Percentiles rank a stretch among this genome's conserved stretches.
These are phyloP conservation scores for Xerophyta viscosa DNA, from an alignment of 106 monocot species.

Conservation along the genomic window DNA sequence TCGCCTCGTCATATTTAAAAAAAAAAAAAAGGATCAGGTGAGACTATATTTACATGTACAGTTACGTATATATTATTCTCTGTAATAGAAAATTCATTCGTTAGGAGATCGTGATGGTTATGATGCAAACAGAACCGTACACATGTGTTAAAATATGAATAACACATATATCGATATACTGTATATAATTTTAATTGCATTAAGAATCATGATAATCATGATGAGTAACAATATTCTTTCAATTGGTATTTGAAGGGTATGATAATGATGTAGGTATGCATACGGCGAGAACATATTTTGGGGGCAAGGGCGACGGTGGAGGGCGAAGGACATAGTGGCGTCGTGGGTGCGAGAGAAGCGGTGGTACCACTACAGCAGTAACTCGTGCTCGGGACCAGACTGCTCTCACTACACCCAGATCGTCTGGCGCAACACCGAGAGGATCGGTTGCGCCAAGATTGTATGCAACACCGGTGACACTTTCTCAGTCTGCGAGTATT, in stretches of 20 bases:
- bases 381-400: slow-evolving; percentile 22
- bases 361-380: slow-evolving; percentile 29
- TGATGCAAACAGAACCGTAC: too few relatives aligned
- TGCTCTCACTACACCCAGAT: slow-evolving; percentile 56
- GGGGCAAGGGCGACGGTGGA: slow-evolving; percentile 32
- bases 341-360: slow-evolving; percentile 38
- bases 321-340: slow-evolving; percentile 12
- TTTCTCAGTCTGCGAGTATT: slow-evolving; percentile 24
- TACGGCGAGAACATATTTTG: slow-evolving; percentile 51
- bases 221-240: not conserved
- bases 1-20: too few relatives aligned
- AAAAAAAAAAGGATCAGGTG: too few relatives aligned
- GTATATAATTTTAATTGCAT: too few relatives aligned
- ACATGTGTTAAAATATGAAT: too few relatives aligned
- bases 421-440: slow-evolving; percentile 30
- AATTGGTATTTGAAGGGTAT: too few relatives aligned
- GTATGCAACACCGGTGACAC: slow-evolving; percentile 19
- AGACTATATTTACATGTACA: too few relatives aligned
- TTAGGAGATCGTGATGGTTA: too few relatives aligned
- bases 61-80: too few relatives aligned
- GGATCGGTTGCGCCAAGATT: slow-evolving; percentile 35
- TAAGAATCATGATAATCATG: not conserved
- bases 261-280: slow-evolving; percentile 5
- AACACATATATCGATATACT: too few relatives aligned
- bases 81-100: too few relatives aligned